Evolutionary conservation across 2,329 filamentous ascomycete species (phyloP).

Genomic region (Fusarium sp.): DNA sequence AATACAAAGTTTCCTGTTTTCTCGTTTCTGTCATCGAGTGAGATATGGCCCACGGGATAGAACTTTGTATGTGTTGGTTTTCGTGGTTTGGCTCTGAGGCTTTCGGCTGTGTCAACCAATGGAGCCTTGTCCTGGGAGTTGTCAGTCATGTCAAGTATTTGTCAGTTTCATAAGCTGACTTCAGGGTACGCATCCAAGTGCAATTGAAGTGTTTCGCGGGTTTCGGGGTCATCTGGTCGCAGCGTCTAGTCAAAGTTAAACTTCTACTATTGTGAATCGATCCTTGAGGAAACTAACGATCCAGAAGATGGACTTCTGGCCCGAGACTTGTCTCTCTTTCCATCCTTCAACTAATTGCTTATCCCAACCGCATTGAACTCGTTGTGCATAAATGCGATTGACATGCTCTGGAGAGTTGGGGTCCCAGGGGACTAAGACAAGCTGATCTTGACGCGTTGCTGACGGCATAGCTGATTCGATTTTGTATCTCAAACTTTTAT

Average conservation of each 20-base stretch:
- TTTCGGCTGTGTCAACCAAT: slow-evolving; percentile 30
- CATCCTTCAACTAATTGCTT: slow-evolving; percentile 26
- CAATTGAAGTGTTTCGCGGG: background rate
- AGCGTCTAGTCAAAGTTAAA: slow-evolving; percentile 22
- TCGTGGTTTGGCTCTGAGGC: slow-evolving; percentile 26
- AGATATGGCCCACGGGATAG: slow-evolving; percentile 41
- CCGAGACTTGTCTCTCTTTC: slow-evolving; percentile 26
- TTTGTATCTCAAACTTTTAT: background rate
- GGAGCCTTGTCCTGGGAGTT: slow-evolving; percentile 12
- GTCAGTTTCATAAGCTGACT: background rate
- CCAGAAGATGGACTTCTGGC: slow-evolving; percentile 42
- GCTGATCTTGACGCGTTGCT: background rate
- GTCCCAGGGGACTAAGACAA: slow-evolving; percentile 41
- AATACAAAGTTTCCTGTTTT: slow-evolving; percentile 22
- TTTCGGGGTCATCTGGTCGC: background rate
- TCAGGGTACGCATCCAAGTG: slow-evolving; percentile 31
- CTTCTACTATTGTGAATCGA: rapidly evolving
- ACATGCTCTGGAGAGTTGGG: slow-evolving; percentile 30
- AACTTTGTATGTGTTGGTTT: slow-evolving; percentile 24
- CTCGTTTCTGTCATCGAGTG: slow-evolving; percentile 34
- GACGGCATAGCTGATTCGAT: slow-evolving; percentile 6
- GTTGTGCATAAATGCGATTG: slow-evolving; percentile 22
- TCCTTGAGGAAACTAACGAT: slow-evolving; percentile 17
- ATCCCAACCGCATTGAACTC: slow-evolving; percentile 40
- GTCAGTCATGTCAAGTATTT: rapidly evolving